Percentiles rank a stretch among this genome's conserved stretches.
Evolutionary conservation across 1,139 yeast genomes (phyloP).

Genomic region (Protomyces macrosporus): DNA sequence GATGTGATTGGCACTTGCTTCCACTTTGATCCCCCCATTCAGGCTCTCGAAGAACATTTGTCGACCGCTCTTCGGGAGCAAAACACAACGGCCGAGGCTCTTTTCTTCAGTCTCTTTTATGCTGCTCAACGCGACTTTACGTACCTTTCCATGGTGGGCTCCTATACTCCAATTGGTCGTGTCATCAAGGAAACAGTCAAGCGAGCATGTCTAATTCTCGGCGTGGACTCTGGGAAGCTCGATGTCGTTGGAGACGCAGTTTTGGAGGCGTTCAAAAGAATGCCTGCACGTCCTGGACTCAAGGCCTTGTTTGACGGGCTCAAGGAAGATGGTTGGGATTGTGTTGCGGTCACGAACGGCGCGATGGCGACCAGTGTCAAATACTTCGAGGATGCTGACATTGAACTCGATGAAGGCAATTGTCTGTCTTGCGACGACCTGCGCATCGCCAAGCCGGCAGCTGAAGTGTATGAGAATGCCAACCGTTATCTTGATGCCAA

Average conservation of each 20-base stretch:
- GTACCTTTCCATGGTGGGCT: constrained; percentile 17
- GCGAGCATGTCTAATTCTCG: constrained; percentile 14
- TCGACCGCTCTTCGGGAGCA: neutral
- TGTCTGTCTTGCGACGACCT: constrained; percentile 10
- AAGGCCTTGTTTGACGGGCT: constrained; percentile 12
- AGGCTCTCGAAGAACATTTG: constrained; percentile 1
- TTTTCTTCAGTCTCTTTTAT: constrained; percentile 23
- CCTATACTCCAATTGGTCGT: constrained; percentile 18
- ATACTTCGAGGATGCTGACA: constrained; percentile 11
- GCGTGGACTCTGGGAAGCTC: neutral
- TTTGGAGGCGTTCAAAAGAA: neutral
- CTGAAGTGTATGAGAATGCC: constrained; percentile 19
- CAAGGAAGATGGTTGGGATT: constrained; percentile 7
- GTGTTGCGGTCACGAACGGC: constrained; percentile 24
- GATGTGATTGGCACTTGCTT: constrained; percentile 26
- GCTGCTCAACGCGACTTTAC: constrained; percentile 27
- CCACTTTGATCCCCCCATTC: constrained; percentile 15
- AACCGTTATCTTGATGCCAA: neutral
- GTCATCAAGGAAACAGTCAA: constrained; percentile 10
- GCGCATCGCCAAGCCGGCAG: constrained; percentile 18
- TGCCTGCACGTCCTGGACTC: constrained; percentile 13
- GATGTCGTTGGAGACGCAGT: constrained; percentile 11
- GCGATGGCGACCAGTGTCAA: constrained; percentile 6
- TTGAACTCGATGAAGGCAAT: neutral
- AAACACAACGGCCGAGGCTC: constrained; percentile 8